Conservation (phyloP, 768 basidiomycete species). For the Boletus rufocinnamomeus region DNA sequence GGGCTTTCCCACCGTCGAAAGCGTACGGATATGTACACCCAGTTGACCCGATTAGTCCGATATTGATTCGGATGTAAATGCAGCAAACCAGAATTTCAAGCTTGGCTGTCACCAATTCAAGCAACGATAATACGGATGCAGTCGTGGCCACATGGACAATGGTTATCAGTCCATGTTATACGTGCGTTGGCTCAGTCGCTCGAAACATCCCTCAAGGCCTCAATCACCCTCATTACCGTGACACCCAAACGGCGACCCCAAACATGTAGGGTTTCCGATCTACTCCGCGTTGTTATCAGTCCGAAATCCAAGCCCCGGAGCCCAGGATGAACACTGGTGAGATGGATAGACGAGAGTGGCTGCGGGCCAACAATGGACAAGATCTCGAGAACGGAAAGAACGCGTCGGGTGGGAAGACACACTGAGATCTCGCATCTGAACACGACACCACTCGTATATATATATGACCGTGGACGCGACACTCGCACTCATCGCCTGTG, state of each 20-base stretch:
- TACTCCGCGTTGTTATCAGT: background rate
- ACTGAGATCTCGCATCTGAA: background rate
- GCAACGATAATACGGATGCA: background rate
- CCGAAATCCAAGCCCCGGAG: background rate
- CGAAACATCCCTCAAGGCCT: conserved; percentile 17
- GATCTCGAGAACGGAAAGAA: too few species aligned
- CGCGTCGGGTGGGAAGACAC: background rate
- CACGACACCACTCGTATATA: background rate
- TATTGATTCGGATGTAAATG: too few species aligned
- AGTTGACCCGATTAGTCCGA: background rate
- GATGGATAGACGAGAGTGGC: background rate
- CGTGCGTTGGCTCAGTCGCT: background rate
- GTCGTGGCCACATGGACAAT: conserved; percentile 5
- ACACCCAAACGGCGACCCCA: conserved; percentile 1
- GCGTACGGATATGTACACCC: background rate
- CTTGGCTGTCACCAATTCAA: background rate
- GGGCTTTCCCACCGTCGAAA: background rate
- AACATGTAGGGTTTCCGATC: background rate
- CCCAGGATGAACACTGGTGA: background rate
- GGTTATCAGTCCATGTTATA: background rate
- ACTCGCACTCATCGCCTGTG: background rate
- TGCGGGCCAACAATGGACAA: background rate
- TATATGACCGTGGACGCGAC: background rate
- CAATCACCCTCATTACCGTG: background rate
- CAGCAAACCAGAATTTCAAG: background rate